A percentile compares a stretch with the other conserved stretches of the same genome.
Evolutionary conservation across 805 yeast species (phyloP).

Genomic region (Wilhelminamyces savonicus): DNA sequence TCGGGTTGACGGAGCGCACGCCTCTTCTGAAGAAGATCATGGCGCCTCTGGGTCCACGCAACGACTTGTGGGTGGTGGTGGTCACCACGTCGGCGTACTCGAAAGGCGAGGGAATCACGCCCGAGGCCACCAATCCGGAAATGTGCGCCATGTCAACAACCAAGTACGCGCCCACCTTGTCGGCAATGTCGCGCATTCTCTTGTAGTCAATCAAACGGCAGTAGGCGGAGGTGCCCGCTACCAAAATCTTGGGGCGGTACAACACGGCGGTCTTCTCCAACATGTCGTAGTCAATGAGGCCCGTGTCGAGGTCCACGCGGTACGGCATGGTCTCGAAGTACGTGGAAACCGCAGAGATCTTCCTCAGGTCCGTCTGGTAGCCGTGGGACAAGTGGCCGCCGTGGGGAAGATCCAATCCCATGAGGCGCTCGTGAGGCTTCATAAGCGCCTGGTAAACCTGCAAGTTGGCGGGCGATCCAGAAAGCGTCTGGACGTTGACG

Average conservation of each 20-base stretch:
- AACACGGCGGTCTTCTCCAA: constrained; percentile 85
- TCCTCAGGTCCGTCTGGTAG: constrained; percentile 88
- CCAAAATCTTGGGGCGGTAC: constrained; percentile 93
- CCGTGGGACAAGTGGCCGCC: constrained; percentile 99
- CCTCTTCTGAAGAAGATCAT: constrained; percentile 99
- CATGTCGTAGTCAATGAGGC: constrained; percentile 92
- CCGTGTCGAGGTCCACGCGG: constrained; percentile 87
- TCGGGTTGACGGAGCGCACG: constrained; percentile 46
- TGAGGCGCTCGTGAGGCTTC: constrained; percentile 85
- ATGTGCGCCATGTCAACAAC: constrained; percentile 98
- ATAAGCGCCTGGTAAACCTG: constrained; percentile 85
- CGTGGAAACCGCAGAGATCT: constrained; percentile 92
- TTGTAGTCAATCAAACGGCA: constrained; percentile 94
- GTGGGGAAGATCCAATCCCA: constrained; percentile 98
- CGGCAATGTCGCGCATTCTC: constrained; percentile 95
- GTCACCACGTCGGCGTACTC: constrained; percentile 97
- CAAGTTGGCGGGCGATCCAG: constrained; percentile 96
- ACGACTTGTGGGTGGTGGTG: constrained; percentile 96
- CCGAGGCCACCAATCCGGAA: constrained; percentile 93
- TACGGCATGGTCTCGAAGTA: constrained; percentile 99
- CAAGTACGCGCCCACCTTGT: constrained; percentile 93
- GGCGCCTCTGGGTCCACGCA: constrained; percentile 99
- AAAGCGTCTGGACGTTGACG: constrained; percentile 90
- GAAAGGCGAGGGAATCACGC: constrained; percentile 93
- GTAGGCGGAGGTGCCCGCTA: constrained; percentile 98